Conservation (phyloP, 768 basidiomycete genomes). For the Guyanaporus albipodus region DNA sequence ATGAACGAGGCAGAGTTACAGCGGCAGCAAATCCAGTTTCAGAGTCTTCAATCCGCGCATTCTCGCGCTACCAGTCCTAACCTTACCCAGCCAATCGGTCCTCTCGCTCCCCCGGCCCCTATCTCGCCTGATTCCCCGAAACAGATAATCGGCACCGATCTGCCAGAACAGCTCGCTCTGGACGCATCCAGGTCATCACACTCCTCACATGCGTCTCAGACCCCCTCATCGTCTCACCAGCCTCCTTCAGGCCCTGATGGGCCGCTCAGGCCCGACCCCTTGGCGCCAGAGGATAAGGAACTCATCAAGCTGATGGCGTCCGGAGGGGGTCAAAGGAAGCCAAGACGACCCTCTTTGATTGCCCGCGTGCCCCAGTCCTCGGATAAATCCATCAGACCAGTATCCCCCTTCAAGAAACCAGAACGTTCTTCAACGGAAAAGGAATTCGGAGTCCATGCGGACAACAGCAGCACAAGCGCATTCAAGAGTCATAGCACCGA, state of each 20-base stretch:
- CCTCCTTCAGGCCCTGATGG: not conserved
- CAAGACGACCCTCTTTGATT: slow-evolving; percentile 23
- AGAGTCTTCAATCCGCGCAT: slow-evolving; percentile 11
- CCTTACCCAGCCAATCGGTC: not conserved
- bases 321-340: slow-evolving; percentile 7
- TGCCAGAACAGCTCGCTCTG: slow-evolving; percentile 4
- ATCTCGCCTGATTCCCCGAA: slow-evolving; percentile 22
- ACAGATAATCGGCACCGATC: slow-evolving; percentile 1
- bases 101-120: slow-evolving; percentile 4
- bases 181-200: slow-evolving; percentile 3
- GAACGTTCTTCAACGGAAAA: slow-evolving; percentile 22
- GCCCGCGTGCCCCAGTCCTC: slow-evolving; percentile 13
- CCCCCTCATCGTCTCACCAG: slow-evolving; percentile 4
- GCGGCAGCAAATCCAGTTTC: slow-evolving; percentile 24
- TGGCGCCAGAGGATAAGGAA: not conserved
- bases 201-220: slow-evolving; percentile 6
- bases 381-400: slow-evolving; percentile 15
- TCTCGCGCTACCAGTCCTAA: slow-evolving; percentile 20
- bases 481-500: slow-evolving; percentile 32
- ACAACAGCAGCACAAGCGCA: slow-evolving; percentile 13
- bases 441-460: slow-evolving; percentile 33
- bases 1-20: slow-evolving; percentile 24
- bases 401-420: slow-evolving; percentile 19
- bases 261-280: not conserved
- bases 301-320: not conserved